These are phyloP conservation scores for Elsinoe necatrix DNA, from an alignment of 2,329 filamentous ascomycete genomes.

Conservation along the genomic window DNA sequence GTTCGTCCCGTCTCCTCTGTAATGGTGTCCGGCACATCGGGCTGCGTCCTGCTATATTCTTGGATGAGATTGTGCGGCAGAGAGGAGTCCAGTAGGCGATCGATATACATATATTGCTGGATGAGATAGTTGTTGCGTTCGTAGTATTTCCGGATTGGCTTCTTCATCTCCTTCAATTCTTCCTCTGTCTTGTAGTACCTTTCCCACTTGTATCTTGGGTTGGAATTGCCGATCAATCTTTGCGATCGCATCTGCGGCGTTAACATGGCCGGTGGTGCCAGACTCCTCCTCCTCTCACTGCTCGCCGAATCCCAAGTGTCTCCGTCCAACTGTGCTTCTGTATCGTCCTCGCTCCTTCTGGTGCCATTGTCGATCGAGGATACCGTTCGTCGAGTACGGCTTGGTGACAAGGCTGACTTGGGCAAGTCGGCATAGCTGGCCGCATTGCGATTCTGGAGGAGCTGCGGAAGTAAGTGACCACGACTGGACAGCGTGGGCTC, in stretches of 20 bases:
- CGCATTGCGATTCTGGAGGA: conserved; percentile 24
- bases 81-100: conserved; percentile 79
- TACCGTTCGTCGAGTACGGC: not conserved
- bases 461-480: conserved; percentile 36
- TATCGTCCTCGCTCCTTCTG: conserved; percentile 8
- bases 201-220: conserved; percentile 77
- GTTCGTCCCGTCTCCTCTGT: conserved; percentile 52
- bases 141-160: conserved; percentile 74
- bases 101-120: conserved; percentile 89
- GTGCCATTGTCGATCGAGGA: conserved; percentile 11
- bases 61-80: conserved; percentile 87
- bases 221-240: conserved; percentile 80
- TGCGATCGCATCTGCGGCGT: conserved; percentile 68
- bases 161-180: conserved; percentile 63
- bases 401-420: not conserved
- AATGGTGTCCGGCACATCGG: conserved; percentile 63
- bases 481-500: conserved; percentile 36
- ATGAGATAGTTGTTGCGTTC: conserved; percentile 81
- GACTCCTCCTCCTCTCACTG: conserved; percentile 34
- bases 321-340: conserved; percentile 2
- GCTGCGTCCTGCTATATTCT: conserved; percentile 59
- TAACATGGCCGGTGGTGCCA: conserved; percentile 36
- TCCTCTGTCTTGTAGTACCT: conserved; percentile 76
- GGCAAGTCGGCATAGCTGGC: conserved; percentile 20
- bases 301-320: not conserved